Conservation (phyloP, 345 rosid genomes). For the Gossypium rotundifolium region DNA sequence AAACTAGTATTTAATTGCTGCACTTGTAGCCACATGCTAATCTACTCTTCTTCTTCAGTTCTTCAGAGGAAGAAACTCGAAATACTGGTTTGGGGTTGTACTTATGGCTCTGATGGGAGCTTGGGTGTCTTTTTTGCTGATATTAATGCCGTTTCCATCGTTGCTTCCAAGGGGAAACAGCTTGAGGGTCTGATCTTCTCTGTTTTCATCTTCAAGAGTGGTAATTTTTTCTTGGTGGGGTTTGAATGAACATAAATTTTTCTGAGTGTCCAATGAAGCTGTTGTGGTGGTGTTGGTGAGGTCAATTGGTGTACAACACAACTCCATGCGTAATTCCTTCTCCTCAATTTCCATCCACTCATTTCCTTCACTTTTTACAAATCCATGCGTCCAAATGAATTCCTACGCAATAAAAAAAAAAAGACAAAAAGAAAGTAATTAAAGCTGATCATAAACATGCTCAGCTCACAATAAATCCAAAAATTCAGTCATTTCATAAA, state of each 20-base stretch:
- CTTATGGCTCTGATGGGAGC: constrained; percentile 25
- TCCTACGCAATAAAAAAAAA: constrained; percentile 10
- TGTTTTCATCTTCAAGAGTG: constrained; percentile 20
- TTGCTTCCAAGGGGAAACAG: constrained; percentile 45
- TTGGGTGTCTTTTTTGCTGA: constrained; percentile 22
- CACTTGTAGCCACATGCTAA: constrained; percentile 38
- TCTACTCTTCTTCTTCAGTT: constrained; percentile 26
- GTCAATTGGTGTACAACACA: constrained; percentile 12
- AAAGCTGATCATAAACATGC: not conserved
- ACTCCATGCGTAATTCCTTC: constrained; percentile 22
- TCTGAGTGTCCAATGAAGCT: not conserved
- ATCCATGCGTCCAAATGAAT: constrained; percentile 18
- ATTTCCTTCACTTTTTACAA: constrained; percentile 14
- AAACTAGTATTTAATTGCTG: constrained; percentile 21
- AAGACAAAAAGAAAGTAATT: not conserved
- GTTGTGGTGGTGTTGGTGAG: constrained; percentile 13
- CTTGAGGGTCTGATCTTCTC: constrained; percentile 41
- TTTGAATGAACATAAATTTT: constrained; percentile 8
- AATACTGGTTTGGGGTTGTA: constrained; percentile 32
- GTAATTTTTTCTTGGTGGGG: constrained; percentile 12
- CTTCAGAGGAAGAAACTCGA: constrained; percentile 63
- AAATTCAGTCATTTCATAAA: constrained; percentile 12
- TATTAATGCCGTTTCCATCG: constrained; percentile 4
- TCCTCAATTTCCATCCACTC: constrained; percentile 28
- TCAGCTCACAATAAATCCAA: not conserved